phyloP scores from a whole-genome alignment of 176 grass and related monocot genomes.

The Dactylis glomerata region DNA sequence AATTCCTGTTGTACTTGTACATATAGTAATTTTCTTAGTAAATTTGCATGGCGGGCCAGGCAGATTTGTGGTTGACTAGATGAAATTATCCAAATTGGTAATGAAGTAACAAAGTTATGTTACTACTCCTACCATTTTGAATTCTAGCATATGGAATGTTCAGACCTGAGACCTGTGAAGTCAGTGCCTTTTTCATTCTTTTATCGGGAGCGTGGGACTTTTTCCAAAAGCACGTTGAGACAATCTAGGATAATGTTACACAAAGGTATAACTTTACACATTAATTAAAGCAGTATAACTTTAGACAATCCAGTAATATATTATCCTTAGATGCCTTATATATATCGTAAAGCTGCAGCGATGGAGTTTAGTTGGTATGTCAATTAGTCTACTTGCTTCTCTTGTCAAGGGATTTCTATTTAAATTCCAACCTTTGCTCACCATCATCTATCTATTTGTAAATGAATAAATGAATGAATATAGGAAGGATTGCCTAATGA shows the following conservation, averaged over 20 bases:
- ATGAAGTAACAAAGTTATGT: not conserved
- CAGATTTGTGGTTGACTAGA: not conserved
- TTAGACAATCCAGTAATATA: not conserved
- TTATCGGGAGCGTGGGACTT: no score
- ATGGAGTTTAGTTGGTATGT: constrained; percentile 16
- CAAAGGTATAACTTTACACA: no score
- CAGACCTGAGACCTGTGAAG: no score
- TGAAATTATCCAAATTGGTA: not conserved
- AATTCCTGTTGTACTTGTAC: no score
- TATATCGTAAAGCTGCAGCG: constrained; percentile 1
- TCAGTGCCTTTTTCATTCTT: no score
- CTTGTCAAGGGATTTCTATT: not conserved
- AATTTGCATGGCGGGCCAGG: no score
- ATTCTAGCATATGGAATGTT: no score
- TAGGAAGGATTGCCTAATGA: constrained; percentile 21
- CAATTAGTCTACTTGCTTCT: constrained; percentile 29
- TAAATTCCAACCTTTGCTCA: not conserved
- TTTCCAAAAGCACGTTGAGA: constrained; percentile 6
- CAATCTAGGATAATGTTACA: constrained; percentile 12
- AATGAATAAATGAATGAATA: constrained; percentile 8
- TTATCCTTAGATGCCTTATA: not conserved
- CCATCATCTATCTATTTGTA: constrained; percentile 29
- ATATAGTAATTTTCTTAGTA: no score
- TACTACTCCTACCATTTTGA: no score
- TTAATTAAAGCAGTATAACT: not conserved